Percentiles rank a stretch among this genome's conserved stretches.
These are phyloP conservation scores for Leptographium radiaticola DNA, from an alignment of 2,329 filamentous ascomycete genomes.

Conservation along the genomic window DNA sequence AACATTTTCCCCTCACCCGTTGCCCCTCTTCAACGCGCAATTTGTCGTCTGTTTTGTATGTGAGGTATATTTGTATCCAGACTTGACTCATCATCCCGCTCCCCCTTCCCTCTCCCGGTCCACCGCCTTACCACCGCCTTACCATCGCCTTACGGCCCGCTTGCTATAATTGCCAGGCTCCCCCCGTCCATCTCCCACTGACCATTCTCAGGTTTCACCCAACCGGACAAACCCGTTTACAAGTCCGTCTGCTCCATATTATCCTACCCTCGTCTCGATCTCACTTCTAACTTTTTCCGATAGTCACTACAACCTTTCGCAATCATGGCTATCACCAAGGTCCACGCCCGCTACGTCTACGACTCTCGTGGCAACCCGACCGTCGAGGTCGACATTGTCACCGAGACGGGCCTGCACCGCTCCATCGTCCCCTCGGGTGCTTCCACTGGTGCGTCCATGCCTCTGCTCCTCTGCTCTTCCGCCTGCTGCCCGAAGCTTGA, in stretches of 20 bases:
- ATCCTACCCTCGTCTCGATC: not conserved
- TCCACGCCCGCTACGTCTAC: constrained; percentile 91
- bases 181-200: not conserved
- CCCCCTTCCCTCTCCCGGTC: not conserved
- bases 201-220: not conserved
- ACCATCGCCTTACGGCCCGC: not conserved
- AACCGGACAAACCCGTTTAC: constrained; percentile 1
- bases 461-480: constrained; percentile 1
- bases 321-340: constrained; percentile 83
- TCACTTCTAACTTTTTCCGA: not conserved
- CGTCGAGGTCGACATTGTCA: constrained; percentile 95
- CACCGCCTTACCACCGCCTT: too few relatives aligned
- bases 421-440: constrained; percentile 95
- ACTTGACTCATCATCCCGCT: not conserved
- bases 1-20: constrained; percentile 1
- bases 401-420: constrained; percentile 90
- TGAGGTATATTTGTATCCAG: constrained; percentile 8
- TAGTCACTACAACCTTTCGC: constrained; percentile 4
- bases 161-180: not conserved
- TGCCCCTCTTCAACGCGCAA: constrained; percentile 9
- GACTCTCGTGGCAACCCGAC: constrained; percentile 98
- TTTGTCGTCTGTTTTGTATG: constrained; percentile 3
- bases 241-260: not conserved
- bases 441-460: constrained; percentile 61
- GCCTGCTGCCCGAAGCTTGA: not conserved